Base-by-base conservation (phyloP, 1,284 basidiomycete genomes). In the Xerocomus amazonicus region DNA sequence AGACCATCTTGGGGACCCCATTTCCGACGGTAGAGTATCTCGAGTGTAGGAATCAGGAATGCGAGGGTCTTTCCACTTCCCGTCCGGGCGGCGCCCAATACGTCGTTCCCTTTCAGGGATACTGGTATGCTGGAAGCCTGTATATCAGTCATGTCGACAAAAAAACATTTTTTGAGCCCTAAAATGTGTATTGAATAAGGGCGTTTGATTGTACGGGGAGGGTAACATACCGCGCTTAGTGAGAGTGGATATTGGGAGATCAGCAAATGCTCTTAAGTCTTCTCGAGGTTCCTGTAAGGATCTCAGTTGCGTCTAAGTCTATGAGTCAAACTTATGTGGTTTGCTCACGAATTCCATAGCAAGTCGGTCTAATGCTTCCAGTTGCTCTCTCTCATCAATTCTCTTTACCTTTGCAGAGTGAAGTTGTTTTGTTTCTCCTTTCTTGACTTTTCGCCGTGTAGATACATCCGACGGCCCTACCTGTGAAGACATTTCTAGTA, bases 131-230 rank as follows among this genome's bases (percentile, higher is more conserved):
- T 79, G 31, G 78, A 73, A 4, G 76, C 68, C 64, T 90, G 87
- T 41, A 90, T 94, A 50, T 92, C 88, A 0, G 94, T 97, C 78
- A 94, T 90, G 19, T 87, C 78, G 31, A 86, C 77, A 62, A 94
- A 97, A 63, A 85, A 92, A 1, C 85, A 81, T 55, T 90, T 88
- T 70, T 90, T 91, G 37, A 97, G 74, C 14, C 92, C 91, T 88
- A 27, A 4, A 7, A 27, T 23, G 4, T 28, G 45, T 4, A 9
- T 52, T 27, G 38, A 48, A 23, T 19, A 3, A 31, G 6, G 36
- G 42, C 32, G 29, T 27, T 29, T 17, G 12, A 31, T 6, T 2
- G 5, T 28, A 50, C 16, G 32, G 29, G 29, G 6, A 55, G 31
- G 31, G 16, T 17, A 26, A n/a, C 73, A 34, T 47, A 82, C 86